phyloP scores from a whole-genome alignment of 192 early-diverging fungal genomes.

The Paraglomus occultum region DNA sequence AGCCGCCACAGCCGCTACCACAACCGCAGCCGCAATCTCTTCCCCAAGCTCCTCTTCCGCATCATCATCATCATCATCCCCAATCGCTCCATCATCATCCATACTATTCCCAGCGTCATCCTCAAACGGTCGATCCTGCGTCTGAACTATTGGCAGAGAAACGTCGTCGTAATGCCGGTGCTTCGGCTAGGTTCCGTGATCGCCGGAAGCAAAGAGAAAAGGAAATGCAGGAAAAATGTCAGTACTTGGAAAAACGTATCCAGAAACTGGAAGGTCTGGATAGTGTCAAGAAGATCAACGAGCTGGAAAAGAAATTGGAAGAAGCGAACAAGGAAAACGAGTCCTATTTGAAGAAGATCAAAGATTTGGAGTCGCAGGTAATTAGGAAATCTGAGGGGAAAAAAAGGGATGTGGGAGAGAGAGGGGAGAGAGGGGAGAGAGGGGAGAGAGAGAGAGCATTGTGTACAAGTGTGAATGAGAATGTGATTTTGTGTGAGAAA shows the following conservation, averaged over 20 bases:
- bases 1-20: not conserved
- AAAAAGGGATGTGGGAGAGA: too few species aligned
- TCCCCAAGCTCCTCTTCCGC: conserved; percentile 2
- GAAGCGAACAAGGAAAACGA: conserved; percentile 20
- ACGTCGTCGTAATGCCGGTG: conserved; percentile 60
- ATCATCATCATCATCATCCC: conserved; percentile 22
- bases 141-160: conserved; percentile 58
- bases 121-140: conserved; percentile 25
- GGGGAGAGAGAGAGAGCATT: too few species aligned
- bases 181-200: conserved; percentile 62
- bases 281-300: conserved; percentile 18
- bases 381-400: not conserved
- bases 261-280: conserved; percentile 37
- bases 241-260: conserved; percentile 44
- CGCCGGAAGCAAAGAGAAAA: conserved; percentile 63
- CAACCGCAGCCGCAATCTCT: not conserved
- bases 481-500: too few species aligned
- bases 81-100: conserved; percentile 26
- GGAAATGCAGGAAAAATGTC: conserved; percentile 53
- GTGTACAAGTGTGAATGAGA: too few species aligned
- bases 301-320: conserved; percentile 30
- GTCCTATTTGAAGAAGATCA: not conserved
- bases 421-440: too few species aligned
- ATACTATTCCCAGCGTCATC: not conserved
- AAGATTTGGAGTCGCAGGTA: conserved; percentile 30